phyloP scores from a whole-genome alignment of 768 basidiomycete genomes.

The Hericium alpestre region DNA sequence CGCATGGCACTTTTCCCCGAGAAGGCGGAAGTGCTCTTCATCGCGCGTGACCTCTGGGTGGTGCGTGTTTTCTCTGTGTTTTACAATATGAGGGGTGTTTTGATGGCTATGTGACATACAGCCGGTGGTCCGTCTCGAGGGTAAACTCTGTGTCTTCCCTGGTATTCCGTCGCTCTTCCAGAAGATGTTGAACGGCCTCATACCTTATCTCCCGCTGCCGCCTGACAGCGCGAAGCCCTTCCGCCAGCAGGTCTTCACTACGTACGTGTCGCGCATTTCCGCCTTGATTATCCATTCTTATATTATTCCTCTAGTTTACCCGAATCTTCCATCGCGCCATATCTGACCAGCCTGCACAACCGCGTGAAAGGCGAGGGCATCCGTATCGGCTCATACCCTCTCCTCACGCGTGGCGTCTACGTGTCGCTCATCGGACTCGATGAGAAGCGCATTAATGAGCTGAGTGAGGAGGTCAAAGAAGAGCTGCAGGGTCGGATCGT shows the following conservation, averaged over 20 bases:
- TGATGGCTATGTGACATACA: slow-evolving; percentile 16
- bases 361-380: slow-evolving; percentile 67
- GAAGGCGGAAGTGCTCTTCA: slow-evolving; percentile 68
- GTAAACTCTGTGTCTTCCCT: slow-evolving; percentile 85
- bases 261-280: slow-evolving; percentile 33
- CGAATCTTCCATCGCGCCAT: slow-evolving; percentile 84
- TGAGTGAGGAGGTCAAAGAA: slow-evolving; percentile 53
- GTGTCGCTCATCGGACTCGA: slow-evolving; percentile 47
- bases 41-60: slow-evolving; percentile 78
- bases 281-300: neutral
- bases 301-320: slow-evolving; percentile 25
- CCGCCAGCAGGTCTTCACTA: slow-evolving; percentile 76
- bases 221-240: slow-evolving; percentile 62
- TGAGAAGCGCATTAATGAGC: slow-evolving; percentile 35
- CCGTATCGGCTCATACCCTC: slow-evolving; percentile 72
- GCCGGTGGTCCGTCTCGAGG: slow-evolving; percentile 80
- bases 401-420: slow-evolving; percentile 48
- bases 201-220: slow-evolving; percentile 70
- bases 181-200: slow-evolving; percentile 64
- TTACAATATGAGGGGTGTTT: neutral
- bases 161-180: slow-evolving; percentile 83
- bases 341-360: slow-evolving; percentile 65
- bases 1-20: slow-evolving; percentile 89
- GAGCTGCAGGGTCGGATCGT: slow-evolving; percentile 48
- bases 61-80: slow-evolving; percentile 30